Evolutionary conservation across 164 flowering plant genomes (phyloP).

Genomic region (Kingdonia uniflora): DNA sequence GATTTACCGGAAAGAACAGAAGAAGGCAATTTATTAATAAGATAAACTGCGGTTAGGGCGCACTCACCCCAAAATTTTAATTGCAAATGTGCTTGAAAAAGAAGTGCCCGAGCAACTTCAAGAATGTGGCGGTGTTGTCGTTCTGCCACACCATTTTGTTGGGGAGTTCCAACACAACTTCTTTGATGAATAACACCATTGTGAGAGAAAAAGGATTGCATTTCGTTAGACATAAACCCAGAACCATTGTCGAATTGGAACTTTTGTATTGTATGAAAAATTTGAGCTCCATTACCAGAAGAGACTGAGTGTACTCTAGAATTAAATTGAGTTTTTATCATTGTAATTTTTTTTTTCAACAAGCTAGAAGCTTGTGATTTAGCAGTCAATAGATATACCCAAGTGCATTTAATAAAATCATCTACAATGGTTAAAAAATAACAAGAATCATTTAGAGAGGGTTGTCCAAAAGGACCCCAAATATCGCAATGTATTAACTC

Average conservation of each 20-base stretch:
- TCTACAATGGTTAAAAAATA: too few relatives aligned
- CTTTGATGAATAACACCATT: not conserved
- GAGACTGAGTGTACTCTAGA: not conserved
- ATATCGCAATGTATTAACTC: slow-evolving; percentile 8
- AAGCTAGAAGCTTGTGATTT: too few relatives aligned
- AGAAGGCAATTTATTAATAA: not conserved
- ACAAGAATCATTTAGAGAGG: not conserved
- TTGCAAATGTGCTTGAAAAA: not conserved
- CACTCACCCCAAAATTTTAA: too few relatives aligned
- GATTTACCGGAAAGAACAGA: not conserved
- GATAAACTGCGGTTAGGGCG: too few relatives aligned
- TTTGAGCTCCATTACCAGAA: not conserved
- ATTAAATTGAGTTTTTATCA: not conserved
- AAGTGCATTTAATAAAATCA: too few relatives aligned
- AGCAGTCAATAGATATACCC: too few relatives aligned
- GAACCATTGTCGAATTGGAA: not conserved
- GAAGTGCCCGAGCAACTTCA: too few relatives aligned
- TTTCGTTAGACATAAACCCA: not conserved
- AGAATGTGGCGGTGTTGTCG: too few relatives aligned
- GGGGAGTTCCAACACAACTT: not conserved
- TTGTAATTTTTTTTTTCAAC: not conserved
- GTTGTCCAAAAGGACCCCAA: slow-evolving; percentile 3
- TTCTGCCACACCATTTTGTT: slow-evolving; percentile 11
- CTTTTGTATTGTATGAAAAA: not conserved
- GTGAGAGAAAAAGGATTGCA: not conserved